Evolutionary conservation across 306 rosid genomes (phyloP), one percentile per base, ranked within the genome.

Genomic region (Ziziphus jujuba): DNA sequence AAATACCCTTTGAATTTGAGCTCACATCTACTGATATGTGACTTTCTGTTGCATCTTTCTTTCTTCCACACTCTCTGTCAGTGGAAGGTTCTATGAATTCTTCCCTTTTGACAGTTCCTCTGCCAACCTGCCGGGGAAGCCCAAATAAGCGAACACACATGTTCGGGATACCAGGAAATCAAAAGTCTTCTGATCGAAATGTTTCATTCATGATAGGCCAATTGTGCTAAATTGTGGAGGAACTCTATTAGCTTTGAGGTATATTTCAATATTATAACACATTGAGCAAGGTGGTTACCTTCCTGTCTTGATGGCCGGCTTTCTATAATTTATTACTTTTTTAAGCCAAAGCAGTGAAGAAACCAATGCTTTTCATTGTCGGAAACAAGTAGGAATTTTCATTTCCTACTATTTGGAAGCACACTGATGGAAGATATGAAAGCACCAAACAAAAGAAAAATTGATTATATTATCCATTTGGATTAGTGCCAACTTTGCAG

Each of bases 141-240:
- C 88, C 84, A 31, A 86, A 68, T 11, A 77, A 66, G 52, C 28
- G 75, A 70, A 47, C 57, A 40, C 72, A 78, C 43, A 61, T 71
- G 72, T 80, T 89, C 81, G 81, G 79, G 91, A 86, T 89, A 66
- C 71, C 75, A 14, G 63, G 21, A 64, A 63, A 70, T 56, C 48
- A 45, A n/a, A 58, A 35, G 54, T 56, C 24, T 28, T 59, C 75
- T 23, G 35, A 56, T 52, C 78, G 52, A 70, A 77, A 53, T 61
- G 81, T 69, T 63, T 83, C 82, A 28, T 28, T 83, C 84, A 81
- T 59, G 65, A 67, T 76, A 28, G 25, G 62, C 65, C 68, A 20
- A 62, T 12, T 59, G 21, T 49, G 36, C 56, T 40, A 58, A 50
- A 72, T 33, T 63, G 56, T 16, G 57, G 43, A 66, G 72, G 73